These are phyloP conservation scores for Xylariaceae sp. DNA, from an alignment of 2,329 filamentous ascomycete genomes.

Conservation along the genomic window DNA sequence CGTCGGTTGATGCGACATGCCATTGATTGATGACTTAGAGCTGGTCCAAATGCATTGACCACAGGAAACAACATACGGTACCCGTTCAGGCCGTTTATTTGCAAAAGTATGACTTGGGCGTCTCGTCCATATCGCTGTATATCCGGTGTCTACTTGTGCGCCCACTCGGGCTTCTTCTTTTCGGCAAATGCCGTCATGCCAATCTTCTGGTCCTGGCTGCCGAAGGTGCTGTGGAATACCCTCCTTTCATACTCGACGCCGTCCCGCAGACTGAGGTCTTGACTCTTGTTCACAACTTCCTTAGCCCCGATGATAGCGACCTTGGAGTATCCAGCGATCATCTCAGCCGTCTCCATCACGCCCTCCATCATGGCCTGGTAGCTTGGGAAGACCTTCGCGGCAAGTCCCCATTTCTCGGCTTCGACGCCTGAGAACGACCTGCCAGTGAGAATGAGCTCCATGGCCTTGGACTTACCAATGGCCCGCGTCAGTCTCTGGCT, in stretches of 20 bases:
- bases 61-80: not conserved
- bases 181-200: constrained; percentile 93
- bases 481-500: constrained; percentile 81
- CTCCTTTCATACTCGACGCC: constrained; percentile 93
- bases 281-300: constrained; percentile 99
- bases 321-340: constrained; percentile 77
- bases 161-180: constrained; percentile 92
- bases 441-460: constrained; percentile 87
- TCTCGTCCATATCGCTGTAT: not conserved
- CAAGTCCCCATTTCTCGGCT: constrained; percentile 85
- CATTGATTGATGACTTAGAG: too few relatives aligned
- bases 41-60: not conserved
- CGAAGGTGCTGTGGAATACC: constrained; percentile 89
- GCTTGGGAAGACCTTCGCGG: constrained; percentile 71
- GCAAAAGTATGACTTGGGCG: not conserved
- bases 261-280: constrained; percentile 80
- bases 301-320: constrained; percentile 88
- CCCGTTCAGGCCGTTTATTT: not conserved
- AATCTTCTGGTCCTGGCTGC: constrained; percentile 94
- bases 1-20: too few relatives aligned
- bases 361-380: constrained; percentile 79
- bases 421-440: constrained; percentile 77
- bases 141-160: constrained; percentile 54
- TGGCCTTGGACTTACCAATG: constrained; percentile 77
- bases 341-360: constrained; percentile 77